Base-by-base conservation (phyloP, 331 rosid genomes). In the Acacia pycnantha region DNA sequence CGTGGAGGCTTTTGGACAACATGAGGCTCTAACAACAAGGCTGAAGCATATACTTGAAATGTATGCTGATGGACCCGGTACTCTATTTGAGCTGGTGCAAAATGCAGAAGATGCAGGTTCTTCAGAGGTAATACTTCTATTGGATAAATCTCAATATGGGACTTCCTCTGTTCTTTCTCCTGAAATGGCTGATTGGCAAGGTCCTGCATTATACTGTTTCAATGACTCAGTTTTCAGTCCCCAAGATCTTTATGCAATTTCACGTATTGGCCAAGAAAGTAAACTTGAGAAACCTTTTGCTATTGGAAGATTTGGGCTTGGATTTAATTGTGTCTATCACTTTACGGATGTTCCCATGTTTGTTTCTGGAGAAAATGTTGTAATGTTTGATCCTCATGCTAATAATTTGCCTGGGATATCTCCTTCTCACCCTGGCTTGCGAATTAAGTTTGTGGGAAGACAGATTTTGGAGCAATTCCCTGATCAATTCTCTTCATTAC, bases 121-220 rank as follows among this genome's bases (percentile, higher is more conserved):
- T 87, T 92, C 98, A 73, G 96, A 95, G 85, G 99, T 95, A 77
- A 86, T 73, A 71, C 91, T 95, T 91, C 98, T 95, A 67, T 77
- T 95, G 88, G 99, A 95, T 86, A 93, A 93, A 87, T 88, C 98
- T 87, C 98, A 93, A 10, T 93, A 93, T 86, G 99, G 99, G 74
- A 88, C 94, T 83, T 95, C 99, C 73, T 95, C 99, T 79, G 81
- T 93, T 85, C 97, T 95, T 54, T 95, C 99, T 85, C 99, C 98
- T 77, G 99, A 95, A 92, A 95, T 95, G 99, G 97, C 97, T 61
- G 98, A 95, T 82, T 95, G 98, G 99, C 98, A 93, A 92, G 99
- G 99, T 70, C 98, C 98, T 86, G 97, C 99, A 48, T 84, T 95
- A 78, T 95, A 95, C 84, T 95, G 97, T 88, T 95, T 89, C 79